A percentile compares a stretch with the other conserved stretches of the same genome.
Conservation (phyloP, 129 eudicot species). For the Flaveria ramosissima region DNA sequence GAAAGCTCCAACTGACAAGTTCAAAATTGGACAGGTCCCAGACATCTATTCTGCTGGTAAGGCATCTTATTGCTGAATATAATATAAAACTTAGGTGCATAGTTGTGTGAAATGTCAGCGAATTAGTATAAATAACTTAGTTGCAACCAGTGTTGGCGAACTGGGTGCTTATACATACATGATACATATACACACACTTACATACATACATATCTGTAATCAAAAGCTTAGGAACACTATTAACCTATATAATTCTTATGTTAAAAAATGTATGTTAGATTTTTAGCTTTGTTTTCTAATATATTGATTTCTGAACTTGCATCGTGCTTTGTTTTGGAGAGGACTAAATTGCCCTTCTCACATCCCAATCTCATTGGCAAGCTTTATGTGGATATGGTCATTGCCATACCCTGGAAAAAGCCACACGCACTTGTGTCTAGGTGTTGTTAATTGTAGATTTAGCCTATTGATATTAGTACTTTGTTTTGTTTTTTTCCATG, state of each 20-base stretch:
- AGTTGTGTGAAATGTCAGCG: background rate
- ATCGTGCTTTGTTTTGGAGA: background rate
- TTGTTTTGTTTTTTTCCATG: background rate
- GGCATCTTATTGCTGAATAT: constrained; percentile 18
- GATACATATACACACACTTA: background rate
- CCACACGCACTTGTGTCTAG: background rate
- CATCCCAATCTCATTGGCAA: background rate
- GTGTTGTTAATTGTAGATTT: background rate
- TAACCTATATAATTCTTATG: background rate
- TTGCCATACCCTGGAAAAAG: background rate
- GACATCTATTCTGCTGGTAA: constrained; percentile 58
- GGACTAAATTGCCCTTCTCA: background rate
- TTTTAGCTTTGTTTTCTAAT: background rate
- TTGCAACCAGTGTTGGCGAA: background rate
- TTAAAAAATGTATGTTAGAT: background rate
- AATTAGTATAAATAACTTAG: background rate
- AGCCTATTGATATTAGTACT: background rate
- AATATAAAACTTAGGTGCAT: constrained; percentile 15
- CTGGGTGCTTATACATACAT: background rate
- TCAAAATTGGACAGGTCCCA: constrained; percentile 41
- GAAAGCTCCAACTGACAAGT: constrained; percentile 36
- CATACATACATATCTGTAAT: background rate
- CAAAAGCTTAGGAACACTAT: background rate
- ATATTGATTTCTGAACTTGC: background rate
- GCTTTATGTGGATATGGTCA: background rate